Conservation (phyloP, 257 asterid species). For the Linderniella brevidens region DNA sequence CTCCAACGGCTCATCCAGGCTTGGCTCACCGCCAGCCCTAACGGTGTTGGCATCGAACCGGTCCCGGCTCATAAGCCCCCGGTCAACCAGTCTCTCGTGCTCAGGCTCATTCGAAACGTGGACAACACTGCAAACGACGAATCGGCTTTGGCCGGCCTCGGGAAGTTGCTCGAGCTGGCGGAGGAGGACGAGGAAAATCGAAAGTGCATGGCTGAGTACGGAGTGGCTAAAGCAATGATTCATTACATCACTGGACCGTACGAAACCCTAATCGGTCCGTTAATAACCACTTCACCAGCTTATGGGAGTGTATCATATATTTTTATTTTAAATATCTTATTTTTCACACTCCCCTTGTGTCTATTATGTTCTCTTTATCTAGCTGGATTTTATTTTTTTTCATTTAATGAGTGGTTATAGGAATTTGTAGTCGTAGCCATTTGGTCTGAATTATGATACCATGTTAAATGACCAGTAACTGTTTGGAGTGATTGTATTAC, state of each 20-base stretch:
- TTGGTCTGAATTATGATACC: too few species aligned
- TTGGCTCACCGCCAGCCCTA: slow-evolving; percentile 53
- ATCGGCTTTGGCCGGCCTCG: slow-evolving; percentile 15
- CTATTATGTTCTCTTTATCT: too few species aligned
- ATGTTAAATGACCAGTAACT: too few species aligned
- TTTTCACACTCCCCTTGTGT: too few species aligned
- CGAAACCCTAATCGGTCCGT: too few species aligned
- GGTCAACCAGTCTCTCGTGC: slow-evolving; percentile 19
- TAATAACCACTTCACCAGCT: too few species aligned
- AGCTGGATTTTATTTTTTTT: too few species aligned
- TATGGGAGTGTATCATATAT: too few species aligned
- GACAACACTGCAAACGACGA: background rate
- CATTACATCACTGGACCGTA: slow-evolving; percentile 12
- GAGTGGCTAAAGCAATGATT: slow-evolving; percentile 33
- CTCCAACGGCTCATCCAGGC: slow-evolving; percentile 66
- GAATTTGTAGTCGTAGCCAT: too few species aligned
- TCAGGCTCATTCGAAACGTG: slow-evolving; percentile 37
- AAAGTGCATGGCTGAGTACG: slow-evolving; percentile 46
- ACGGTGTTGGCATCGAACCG: slow-evolving; percentile 45
- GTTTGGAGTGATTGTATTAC: too few species aligned
- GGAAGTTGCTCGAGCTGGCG: slow-evolving; percentile 29
- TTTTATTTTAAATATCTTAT: too few species aligned
- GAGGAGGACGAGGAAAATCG: slow-evolving; percentile 31
- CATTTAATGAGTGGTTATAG: too few species aligned
- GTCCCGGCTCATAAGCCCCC: slow-evolving; percentile 67